Evolutionary conservation across 345 rosid species (phyloP).

Genomic region (Rhodamnia argentea): DNA sequence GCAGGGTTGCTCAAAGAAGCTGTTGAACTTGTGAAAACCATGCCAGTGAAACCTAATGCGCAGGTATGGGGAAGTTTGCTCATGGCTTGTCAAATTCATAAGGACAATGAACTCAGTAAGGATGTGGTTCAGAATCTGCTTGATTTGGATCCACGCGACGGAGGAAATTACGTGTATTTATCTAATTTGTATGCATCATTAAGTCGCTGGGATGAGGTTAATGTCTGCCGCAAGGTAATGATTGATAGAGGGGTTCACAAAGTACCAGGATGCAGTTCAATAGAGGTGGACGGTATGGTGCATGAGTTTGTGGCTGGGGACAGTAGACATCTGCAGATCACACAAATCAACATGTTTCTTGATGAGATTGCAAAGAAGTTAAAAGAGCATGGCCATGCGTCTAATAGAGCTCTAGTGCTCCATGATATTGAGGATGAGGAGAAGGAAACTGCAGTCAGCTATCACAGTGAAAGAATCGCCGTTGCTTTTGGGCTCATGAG

Average conservation of each 20-base stretch:
- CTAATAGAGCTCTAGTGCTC: neutral
- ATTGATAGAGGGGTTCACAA: slow-evolving; percentile 2
- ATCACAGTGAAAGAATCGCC: slow-evolving; percentile 1
- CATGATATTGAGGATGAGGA: slow-evolving; percentile 5
- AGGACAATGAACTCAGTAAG: neutral
- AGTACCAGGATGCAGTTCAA: slow-evolving; percentile 1
- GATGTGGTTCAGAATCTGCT: neutral
- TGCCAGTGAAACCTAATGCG: slow-evolving; percentile 1
- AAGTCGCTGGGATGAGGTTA: neutral
- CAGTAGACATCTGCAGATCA: neutral
- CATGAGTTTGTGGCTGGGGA: slow-evolving; percentile 6
- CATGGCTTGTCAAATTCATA: slow-evolving; percentile 1
- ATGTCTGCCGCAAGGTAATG: neutral
- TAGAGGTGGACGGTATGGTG: neutral
- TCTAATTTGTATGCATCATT: slow-evolving; percentile 2
- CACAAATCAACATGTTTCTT: neutral
- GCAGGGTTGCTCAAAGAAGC: slow-evolving; percentile 3
- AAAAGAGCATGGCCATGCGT: slow-evolving; percentile 1
- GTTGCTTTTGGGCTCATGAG: slow-evolving; percentile 7
- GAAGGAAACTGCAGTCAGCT: neutral
- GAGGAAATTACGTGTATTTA: slow-evolving; percentile 3
- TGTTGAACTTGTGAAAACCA: neutral
- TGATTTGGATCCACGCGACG: neutral
- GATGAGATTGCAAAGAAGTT: neutral
- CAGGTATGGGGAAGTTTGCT: slow-evolving; percentile 4